Base-by-base conservation (phyloP, 257 asterid species). In the Jacaranda mimosifolia region DNA sequence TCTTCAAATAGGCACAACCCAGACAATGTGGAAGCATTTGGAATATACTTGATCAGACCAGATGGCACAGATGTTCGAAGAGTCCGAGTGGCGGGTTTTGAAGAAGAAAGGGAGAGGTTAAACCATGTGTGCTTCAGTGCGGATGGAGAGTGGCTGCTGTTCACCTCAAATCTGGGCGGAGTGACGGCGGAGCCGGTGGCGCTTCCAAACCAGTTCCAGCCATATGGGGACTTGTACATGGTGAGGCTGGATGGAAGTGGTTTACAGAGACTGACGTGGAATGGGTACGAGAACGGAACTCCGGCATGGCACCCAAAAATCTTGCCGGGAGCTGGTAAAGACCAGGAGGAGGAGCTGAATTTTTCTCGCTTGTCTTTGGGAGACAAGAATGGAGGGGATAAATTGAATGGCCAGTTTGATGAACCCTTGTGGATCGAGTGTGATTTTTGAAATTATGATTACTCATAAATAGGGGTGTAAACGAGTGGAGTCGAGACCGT, bases 61-160 rank as follows among this genome's bases (percentile, higher is more conserved):
- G 91, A 94, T 11, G 97, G 94, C 4, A 77, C 85, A 11, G 96
- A 73, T 15, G 80, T 91, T 7, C 71, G 80, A 3, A 86, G 91
- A 79, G 81, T 94, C 26, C 63, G 8, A 8, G 86, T 89, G 80
- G 87, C 88, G 3, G 92, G 83, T 5, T 9, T 81, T 8, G 91
- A 87, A 18, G 83, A 62, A 18, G 88, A 84, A 19, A 83, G 80
- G 72, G 98, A 88, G 89, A 89, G 96, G 65, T 9, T 89, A 75
- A 94, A 94, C 80, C 98, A 92, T 38, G 97, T 92, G 57, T 92
- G 97, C 83, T 94, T 93, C 78, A 91, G 97, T 65, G 84, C 76
- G 13, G 92, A 94, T 26, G 80, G 91, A 19, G 92, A 89, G 83
- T 94, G 97, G 98, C 77, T 94, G 72, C 72, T 88, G 15, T 92